A percentile compares a stretch with the other conserved stretches of the same genome.
Conservation (phyloP, 2,329 filamentous ascomycete genomes). For the Colletotrichum aenigma region DNA sequence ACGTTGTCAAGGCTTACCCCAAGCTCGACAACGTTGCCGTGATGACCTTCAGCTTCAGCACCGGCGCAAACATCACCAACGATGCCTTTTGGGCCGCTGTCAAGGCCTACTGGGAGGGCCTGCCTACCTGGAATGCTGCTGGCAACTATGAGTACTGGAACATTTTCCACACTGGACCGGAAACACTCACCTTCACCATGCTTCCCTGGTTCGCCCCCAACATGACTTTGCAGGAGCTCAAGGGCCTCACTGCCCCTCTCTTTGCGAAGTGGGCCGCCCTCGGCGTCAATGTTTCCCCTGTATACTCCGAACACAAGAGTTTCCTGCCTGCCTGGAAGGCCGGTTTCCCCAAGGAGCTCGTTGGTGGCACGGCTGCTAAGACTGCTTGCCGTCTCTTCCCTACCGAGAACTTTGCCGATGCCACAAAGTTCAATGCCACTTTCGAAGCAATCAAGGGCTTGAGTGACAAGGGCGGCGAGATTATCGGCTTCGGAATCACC, state of each 20-base stretch:
- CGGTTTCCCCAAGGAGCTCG: conserved; percentile 25
- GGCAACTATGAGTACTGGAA: conserved; percentile 28
- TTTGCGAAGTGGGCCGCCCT: conserved; percentile 32
- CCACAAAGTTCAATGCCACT: conserved; percentile 32
- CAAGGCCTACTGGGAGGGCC: conserved; percentile 25
- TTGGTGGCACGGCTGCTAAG: background rate
- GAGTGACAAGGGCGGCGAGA: conserved; percentile 41
- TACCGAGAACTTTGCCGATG: background rate
- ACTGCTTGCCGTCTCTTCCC: conserved; percentile 11
- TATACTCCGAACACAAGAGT: conserved; percentile 26
- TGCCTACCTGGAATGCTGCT: conserved; percentile 24
- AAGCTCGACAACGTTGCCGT: conserved; percentile 44
- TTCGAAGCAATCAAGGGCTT: conserved; percentile 40
- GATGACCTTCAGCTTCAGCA: conserved; percentile 44
- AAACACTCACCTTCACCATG: conserved; percentile 28
- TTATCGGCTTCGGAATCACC: conserved; percentile 45
- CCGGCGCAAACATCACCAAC: background rate
- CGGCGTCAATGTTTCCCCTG: conserved; percentile 30
- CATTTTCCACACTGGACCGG: conserved; percentile 26
- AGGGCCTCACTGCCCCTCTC: conserved; percentile 36
- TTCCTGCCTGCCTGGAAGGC: conserved; percentile 28
- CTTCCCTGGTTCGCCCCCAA: conserved; percentile 29
- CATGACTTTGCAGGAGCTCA: conserved; percentile 36
- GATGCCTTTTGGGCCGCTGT: conserved; percentile 12
- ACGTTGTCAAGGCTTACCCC: conserved; percentile 56